Percentiles rank a stretch among this genome's conserved stretches.
Conservation (phyloP, 176 grass and related monocot species). For the Zoysia pacifica region DNA sequence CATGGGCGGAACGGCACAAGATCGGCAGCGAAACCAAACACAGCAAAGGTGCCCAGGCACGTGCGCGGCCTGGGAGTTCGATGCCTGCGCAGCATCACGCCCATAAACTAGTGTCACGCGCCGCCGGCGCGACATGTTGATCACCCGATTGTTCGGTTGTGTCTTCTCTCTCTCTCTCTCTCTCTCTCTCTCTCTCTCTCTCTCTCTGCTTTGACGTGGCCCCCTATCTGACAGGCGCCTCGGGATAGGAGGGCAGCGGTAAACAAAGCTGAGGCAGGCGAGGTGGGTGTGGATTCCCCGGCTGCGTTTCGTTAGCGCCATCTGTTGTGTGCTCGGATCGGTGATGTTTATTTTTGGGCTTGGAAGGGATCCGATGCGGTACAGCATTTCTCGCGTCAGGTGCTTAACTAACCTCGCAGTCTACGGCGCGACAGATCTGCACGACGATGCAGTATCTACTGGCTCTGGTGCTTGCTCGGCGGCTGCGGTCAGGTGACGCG, state of each 20-base stretch:
- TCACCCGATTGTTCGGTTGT: slow-evolving; percentile 26
- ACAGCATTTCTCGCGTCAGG: slow-evolving; percentile 43
- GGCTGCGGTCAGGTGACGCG: neutral
- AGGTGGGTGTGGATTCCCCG: slow-evolving; percentile 26
- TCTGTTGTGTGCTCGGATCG: neutral
- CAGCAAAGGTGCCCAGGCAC: slow-evolving; percentile 11
- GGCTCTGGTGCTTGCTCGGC: neutral
- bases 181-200: no score
- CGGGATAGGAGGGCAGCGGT: slow-evolving; percentile 14
- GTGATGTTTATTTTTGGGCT: neutral
- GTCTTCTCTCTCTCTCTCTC: no score
- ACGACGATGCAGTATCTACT: neutral
- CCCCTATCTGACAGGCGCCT: slow-evolving; percentile 14
- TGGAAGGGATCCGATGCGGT: slow-evolving; percentile 46
- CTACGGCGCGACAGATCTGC: neutral
- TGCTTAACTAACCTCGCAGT: slow-evolving; percentile 38
- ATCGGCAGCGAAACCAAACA: neutral
- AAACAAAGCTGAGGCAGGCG: neutral
- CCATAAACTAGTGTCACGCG: slow-evolving; percentile 48
- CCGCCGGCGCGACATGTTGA: slow-evolving; percentile 26
- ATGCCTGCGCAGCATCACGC: neutral
- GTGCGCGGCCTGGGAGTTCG: slow-evolving; percentile 41
- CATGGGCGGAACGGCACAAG: neutral
- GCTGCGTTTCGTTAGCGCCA: neutral
- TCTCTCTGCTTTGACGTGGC: neutral